Conservation (phyloP, 1,284 basidiomycete genomes). For the Cutaneotrichosporon cutaneum region DNA sequence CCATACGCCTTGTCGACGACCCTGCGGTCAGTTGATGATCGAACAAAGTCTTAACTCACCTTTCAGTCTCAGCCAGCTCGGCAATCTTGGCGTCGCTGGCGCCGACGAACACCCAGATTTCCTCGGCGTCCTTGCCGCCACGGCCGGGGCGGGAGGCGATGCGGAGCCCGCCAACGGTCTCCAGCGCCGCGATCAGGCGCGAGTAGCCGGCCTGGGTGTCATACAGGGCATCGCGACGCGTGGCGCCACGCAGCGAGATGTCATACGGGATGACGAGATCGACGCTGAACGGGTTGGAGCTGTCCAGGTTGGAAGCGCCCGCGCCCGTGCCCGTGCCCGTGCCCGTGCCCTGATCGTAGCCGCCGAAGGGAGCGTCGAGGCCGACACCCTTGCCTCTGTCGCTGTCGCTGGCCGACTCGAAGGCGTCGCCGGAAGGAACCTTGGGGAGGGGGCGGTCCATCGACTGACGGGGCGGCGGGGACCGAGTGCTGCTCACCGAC, state of each 20-base stretch:
- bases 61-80: constrained; percentile 69
- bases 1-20: constrained; percentile 43
- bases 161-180: constrained; percentile 42
- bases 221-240: constrained; percentile 5
- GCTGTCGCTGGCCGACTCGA: neutral
- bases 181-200: constrained; percentile 29
- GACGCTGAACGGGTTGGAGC: constrained; percentile 45
- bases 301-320: neutral
- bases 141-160: constrained; percentile 37
- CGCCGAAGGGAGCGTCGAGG: neutral
- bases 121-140: constrained; percentile 63
- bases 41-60: constrained; percentile 61
- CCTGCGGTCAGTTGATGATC: constrained; percentile 18
- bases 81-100: constrained; percentile 65
- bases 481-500: neutral
- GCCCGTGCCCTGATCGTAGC: neutral
- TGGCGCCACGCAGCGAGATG: neutral
- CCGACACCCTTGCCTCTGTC: neutral
- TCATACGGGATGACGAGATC: constrained; percentile 48
- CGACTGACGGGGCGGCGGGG: neutral
- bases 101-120: constrained; percentile 76
- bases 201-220: constrained; percentile 40
- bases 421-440: neutral
- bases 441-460: neutral
- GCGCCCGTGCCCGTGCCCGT: neutral